Evolutionary conservation across 176 grass and related monocot species (phyloP), one percentile per base, ranked within the genome.

Genomic region (Guadua angustifolia): DNA sequence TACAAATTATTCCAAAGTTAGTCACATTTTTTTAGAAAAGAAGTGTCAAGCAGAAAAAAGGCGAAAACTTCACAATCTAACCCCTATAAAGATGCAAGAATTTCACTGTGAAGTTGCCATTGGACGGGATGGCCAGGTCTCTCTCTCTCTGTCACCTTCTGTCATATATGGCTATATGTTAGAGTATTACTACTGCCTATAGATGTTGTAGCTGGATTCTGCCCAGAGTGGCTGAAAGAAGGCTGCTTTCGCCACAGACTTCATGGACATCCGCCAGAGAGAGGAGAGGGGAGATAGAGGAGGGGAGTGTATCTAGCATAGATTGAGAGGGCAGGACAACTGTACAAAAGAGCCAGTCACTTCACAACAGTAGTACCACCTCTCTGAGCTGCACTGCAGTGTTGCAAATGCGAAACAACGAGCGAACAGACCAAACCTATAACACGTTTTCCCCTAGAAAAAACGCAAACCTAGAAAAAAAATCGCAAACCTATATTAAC

Each of bases 331-430:
- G 76, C 71, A 87, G 71, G 71, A 89, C 92, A 71, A 82, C 83
- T 91, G 83, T 86, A 70, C 74, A 82, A 91, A 81, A 69, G 46
- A 68, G 57, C 84, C 82, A 83, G 87, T 78, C 89, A 81, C 82
- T 90, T 94, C 75, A 57, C 73, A 68, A 73, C 80, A 78, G 66
- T 85, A 74, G 75, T 85, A 82, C 71, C 21, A 40, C 50, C 52
- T 45, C 35, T 39, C 74, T 85, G 85, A 36, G 79, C 62, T 49
- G 60, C 53, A 83, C 89, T 87, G 82, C 84, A 81, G 83, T 77
- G 85, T 29, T 21, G 82, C 73, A 72, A 86, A 89, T 71, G 55
- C 73, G 32, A 86, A 82, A 73, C 49, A 69, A 32, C 38, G 45
- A 40, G 53, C 39, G 39, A 59, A 45, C 65, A 38, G 66, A 75